These are phyloP conservation scores for Naganishia onofrii DNA, from an alignment of 768 basidiomycete genomes.

Conservation along the genomic window DNA sequence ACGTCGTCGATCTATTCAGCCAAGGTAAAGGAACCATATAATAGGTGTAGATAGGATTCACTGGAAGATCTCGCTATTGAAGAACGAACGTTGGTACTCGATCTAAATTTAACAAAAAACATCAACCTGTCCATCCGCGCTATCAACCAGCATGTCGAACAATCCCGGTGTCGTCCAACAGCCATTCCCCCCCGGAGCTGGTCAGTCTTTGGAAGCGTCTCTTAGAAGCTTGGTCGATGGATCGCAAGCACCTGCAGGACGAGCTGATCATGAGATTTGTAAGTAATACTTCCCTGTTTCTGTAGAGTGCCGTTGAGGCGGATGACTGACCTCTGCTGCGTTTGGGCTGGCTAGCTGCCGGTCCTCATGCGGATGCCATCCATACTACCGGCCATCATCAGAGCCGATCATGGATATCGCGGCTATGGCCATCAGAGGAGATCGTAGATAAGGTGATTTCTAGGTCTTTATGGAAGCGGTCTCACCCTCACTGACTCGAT, in stretches of 20 bases:
- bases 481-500: not conserved
- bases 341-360: not conserved
- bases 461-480: not conserved
- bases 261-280: slow-evolving; percentile 34
- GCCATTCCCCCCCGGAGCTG: slow-evolving; percentile 38
- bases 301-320: not conserved
- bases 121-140: no score
- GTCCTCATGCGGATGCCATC: slow-evolving; percentile 19
- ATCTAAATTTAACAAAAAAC: no score
- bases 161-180: slow-evolving; percentile 35
- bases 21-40: no score
- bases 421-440: slow-evolving; percentile 15
- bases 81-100: no score
- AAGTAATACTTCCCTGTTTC: slow-evolving; percentile 25
- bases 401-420: slow-evolving; percentile 5
- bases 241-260: slow-evolving; percentile 20
- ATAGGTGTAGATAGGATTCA: no score
- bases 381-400: slow-evolving; percentile 4
- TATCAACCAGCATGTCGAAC: slow-evolving; percentile 25
- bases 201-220: slow-evolving; percentile 42
- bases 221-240: slow-evolving; percentile 40
- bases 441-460: slow-evolving; percentile 11
- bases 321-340: no score
- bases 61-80: no score
- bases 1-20: no score